Base-by-base conservation (phyloP, 805 yeast genomes). In the Jamesozyma hellenica region DNA sequence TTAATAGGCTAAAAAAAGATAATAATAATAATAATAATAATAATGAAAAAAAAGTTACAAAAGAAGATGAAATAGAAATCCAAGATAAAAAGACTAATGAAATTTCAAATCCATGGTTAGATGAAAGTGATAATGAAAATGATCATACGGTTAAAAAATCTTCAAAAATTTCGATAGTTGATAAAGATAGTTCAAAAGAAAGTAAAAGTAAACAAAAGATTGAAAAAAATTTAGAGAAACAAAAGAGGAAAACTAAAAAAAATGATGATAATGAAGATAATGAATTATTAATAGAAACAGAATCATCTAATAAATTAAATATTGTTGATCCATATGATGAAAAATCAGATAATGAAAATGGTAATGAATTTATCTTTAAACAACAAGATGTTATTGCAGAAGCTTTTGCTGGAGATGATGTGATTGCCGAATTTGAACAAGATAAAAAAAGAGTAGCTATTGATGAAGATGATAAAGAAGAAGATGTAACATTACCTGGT, bases 351-450 rank as follows among this genome's bases (percentile, higher is more conserved):
- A 72, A 64, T 14, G 72, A 64, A 14, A 62, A 58, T 1, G 70
- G 67, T 31, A 58, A 64, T 26, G 44, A 38, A 32, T 67, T 65
- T 42, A 69, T 75, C 72, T 84, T 87, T 66, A 75, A 76, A 49
- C 95, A 87, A 55, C 77, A 77, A 47, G 88, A 85, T 39, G 68
- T 92, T 34, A 82, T 92, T 45, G 76, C 80, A 44, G 81, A 87
- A 56, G 98, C 97, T 0, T 92, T 92, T 70, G 96, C 96, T 3
- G 97, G 97, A 21, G 98, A 92, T 64, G 92, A 92, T 57, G 95
- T 90, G 30, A 82, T 85, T 13, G 65, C 68, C 6, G 71, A 87
- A 48, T 92, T 92, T 59, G 77, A 75, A 46, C 71, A 66, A 12
- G 97, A 88, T 51, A 92, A 90, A 65, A 66, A 68, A 42, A 70